Evolutionary conservation across 345 rosid genomes (phyloP).

Genomic region (Excoecaria cochinchinensis): DNA sequence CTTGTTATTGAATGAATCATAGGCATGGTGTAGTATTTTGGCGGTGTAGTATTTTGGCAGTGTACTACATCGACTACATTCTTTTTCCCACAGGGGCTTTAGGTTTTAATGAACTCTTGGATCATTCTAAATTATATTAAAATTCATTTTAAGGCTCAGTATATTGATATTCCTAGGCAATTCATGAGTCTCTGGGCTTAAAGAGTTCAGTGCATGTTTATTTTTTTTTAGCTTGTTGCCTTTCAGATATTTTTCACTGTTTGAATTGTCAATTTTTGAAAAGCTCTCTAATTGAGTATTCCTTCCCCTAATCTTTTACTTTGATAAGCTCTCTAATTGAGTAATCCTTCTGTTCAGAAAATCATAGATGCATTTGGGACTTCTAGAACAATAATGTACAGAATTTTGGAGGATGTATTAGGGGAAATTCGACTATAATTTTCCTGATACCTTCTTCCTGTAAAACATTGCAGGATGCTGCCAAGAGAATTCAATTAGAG

Average conservation of each 20-base stretch:
- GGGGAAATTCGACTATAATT: neutral
- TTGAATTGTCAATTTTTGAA: neutral
- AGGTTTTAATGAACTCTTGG: neutral
- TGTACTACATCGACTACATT: neutral
- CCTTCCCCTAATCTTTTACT: neutral
- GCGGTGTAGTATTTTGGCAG: neutral
- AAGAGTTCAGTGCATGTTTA: neutral
- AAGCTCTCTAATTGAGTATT: neutral
- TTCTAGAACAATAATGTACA: neutral
- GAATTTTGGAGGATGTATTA: neutral
- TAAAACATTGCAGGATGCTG: constrained; percentile 48
- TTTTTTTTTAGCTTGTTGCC: neutral
- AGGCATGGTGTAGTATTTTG: neutral
- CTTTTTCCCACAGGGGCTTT: neutral
- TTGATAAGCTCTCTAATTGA: neutral
- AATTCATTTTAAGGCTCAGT: neutral
- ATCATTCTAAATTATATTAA: neutral
- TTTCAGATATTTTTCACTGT: neutral
- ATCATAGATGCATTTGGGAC: neutral
- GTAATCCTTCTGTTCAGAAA: neutral
- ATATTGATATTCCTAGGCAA: neutral
- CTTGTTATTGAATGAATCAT: neutral
- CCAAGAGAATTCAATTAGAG: constrained; percentile 47
- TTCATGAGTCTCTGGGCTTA: neutral
- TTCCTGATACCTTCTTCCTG: constrained; percentile 1